Evolutionary conservation across 164 flowering plant species (phyloP).

Genomic region (Piper longum): DNA sequence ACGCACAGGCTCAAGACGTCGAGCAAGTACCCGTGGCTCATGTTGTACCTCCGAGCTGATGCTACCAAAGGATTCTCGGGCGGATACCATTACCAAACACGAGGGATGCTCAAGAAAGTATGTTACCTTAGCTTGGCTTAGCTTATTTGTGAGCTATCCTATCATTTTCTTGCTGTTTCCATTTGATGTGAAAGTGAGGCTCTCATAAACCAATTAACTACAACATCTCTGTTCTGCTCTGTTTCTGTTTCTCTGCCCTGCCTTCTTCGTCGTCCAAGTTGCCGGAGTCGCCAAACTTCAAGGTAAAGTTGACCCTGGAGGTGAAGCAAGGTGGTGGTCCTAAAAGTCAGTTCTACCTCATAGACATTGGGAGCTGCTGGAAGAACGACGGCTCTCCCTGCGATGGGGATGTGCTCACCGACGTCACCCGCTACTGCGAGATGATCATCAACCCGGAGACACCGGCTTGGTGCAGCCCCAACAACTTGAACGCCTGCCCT

Average conservation of each 20-base stretch:
- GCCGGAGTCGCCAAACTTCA: constrained; percentile 68
- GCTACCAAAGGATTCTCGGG: constrained; percentile 65
- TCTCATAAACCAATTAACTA: too few relatives aligned
- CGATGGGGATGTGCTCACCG: constrained; percentile 57
- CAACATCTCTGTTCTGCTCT: background rate
- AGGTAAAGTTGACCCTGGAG: constrained; percentile 46
- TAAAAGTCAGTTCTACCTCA: constrained; percentile 68
- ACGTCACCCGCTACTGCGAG: constrained; percentile 72
- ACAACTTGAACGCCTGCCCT: constrained; percentile 34
- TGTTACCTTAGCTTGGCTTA: background rate
- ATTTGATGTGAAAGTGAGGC: too few relatives aligned
- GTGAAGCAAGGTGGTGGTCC: constrained; percentile 66
- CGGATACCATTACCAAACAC: constrained; percentile 63
- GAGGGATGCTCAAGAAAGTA: constrained; percentile 45
- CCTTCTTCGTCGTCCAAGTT: constrained; percentile 21
- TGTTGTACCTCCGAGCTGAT: constrained; percentile 81
- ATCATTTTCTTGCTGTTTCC: background rate
- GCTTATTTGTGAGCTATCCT: background rate
- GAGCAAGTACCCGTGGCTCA: constrained; percentile 68
- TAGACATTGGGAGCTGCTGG: constrained; percentile 84
- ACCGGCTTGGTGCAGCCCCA: constrained; percentile 48
- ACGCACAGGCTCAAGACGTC: constrained; percentile 54
- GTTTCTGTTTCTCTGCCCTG: background rate
- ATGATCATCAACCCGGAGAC: constrained; percentile 76
- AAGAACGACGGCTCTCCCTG: constrained; percentile 64